Conservation (phyloP, 2,329 filamentous ascomycete genomes). For the Alternaria sp. region DNA sequence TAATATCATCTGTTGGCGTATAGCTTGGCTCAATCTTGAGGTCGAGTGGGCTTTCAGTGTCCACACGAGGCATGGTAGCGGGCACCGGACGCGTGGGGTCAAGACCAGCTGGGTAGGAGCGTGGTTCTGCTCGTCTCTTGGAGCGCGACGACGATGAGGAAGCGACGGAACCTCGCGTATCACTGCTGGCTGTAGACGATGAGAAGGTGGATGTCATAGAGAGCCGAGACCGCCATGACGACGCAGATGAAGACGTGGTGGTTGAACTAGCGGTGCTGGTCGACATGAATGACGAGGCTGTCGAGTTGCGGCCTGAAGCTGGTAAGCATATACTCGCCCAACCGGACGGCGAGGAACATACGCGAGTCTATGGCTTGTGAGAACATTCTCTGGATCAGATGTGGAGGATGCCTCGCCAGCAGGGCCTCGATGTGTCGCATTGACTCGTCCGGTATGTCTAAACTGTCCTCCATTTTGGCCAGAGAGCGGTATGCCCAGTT, state of each 20-base stretch:
- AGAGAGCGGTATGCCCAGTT: conserved; percentile 24
- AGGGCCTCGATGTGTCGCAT: conserved; percentile 51
- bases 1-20: conserved; percentile 47
- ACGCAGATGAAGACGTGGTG: conserved; percentile 42
- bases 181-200: conserved; percentile 40
- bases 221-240: conserved; percentile 46
- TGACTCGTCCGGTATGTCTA: conserved; percentile 50
- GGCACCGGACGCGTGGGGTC: conserved; percentile 47
- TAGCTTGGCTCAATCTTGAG: conserved; percentile 40
- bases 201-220: conserved; percentile 48
- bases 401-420: conserved; percentile 48
- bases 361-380: conserved; percentile 48
- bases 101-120: conserved; percentile 47
- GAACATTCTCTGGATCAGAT: conserved; percentile 50
- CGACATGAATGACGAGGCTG: conserved; percentile 46
- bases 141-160: conserved; percentile 46
- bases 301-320: conserved; percentile 45
- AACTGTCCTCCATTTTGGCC: conserved; percentile 45
- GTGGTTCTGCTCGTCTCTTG: conserved; percentile 43
- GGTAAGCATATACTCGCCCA: conserved; percentile 30
- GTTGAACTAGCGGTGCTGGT: conserved; percentile 42
- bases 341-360: conserved; percentile 28
- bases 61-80: conserved; percentile 42
- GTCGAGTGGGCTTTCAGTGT: conserved; percentile 45
- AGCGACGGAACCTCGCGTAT: conserved; percentile 40